Percentiles rank a stretch among this genome's conserved stretches.
phyloP scores from a whole-genome alignment of 2,329 filamentous ascomycete genomes.

The Xylariaceae sp. region DNA sequence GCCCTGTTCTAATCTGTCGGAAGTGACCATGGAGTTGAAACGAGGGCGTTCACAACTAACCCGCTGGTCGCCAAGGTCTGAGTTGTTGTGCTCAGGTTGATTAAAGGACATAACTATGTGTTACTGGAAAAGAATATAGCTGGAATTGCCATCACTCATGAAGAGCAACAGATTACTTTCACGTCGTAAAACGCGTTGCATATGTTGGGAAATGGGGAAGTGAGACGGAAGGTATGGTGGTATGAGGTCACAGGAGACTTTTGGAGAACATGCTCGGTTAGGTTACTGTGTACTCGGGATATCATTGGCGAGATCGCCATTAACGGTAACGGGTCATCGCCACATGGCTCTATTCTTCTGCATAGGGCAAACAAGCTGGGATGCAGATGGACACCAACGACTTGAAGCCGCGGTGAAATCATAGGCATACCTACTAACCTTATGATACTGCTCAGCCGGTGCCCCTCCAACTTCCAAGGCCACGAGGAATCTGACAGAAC shows the following conservation, averaged over 20 bases:
- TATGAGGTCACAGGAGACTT: conserved; percentile 25
- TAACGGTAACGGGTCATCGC: too few relatives aligned
- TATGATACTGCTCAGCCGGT: too few relatives aligned
- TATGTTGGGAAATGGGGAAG: conserved; percentile 11
- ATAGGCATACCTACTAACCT: too few relatives aligned
- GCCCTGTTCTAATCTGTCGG: conserved; percentile 47
- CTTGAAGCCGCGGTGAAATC: too few relatives aligned
- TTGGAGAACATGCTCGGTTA: conserved; percentile 8
- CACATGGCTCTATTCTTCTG: too few relatives aligned
- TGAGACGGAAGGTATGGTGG: conserved; percentile 7
- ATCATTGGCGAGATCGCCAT: neutral
- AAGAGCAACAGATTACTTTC: conserved; percentile 2
- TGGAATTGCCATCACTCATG: conserved; percentile 11
- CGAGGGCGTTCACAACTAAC: conserved; percentile 33
- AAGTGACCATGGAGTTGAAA: conserved; percentile 47
- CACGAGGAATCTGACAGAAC: too few relatives aligned
- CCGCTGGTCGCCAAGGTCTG: conserved; percentile 16
- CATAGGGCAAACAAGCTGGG: too few relatives aligned
- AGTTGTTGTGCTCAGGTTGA: conserved; percentile 17
- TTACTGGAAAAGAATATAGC: conserved; percentile 1
- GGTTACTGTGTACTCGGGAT: neutral
- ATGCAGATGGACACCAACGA: too few relatives aligned
- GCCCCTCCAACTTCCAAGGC: too few relatives aligned
- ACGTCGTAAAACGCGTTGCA: conserved; percentile 1
- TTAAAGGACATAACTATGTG: conserved; percentile 22